Evolutionary conservation across 306 rosid genomes (phyloP).

Genomic region (Cicer judaicum): DNA sequence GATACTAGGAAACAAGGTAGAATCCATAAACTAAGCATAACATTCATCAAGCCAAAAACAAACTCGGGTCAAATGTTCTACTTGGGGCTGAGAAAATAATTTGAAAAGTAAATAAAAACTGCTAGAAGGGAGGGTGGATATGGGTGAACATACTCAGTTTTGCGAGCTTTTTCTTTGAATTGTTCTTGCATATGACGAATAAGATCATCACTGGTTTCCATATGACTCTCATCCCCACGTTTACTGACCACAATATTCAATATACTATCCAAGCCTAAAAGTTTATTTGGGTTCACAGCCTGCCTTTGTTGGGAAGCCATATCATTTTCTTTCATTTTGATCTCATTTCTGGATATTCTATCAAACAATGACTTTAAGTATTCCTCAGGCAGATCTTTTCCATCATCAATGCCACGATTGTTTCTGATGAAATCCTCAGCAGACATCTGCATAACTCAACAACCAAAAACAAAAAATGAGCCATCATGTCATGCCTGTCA

Average conservation of each 20-base stretch:
- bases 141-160: slow-evolving; percentile 79
- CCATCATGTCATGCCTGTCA: slow-evolving; percentile 38
- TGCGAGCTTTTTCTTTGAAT: slow-evolving; percentile 96
- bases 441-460: slow-evolving; percentile 83
- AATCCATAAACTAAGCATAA: slow-evolving; percentile 37
- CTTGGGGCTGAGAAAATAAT: slow-evolving; percentile 22
- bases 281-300: slow-evolving; percentile 74
- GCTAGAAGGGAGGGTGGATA: slow-evolving; percentile 21
- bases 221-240: slow-evolving; percentile 66
- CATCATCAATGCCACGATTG: slow-evolving; percentile 99
- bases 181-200: slow-evolving; percentile 97
- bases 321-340: slow-evolving; percentile 93
- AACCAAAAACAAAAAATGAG: slow-evolving; percentile 39
- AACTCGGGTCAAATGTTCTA: slow-evolving; percentile 16
- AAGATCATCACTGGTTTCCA: slow-evolving; percentile 96
- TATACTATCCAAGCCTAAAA: slow-evolving; percentile 89
- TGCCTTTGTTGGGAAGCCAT: slow-evolving; percentile 81
- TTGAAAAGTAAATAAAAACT: slow-evolving; percentile 36
- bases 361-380: slow-evolving; percentile 86
- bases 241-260: slow-evolving; percentile 90
- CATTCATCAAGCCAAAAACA: slow-evolving; percentile 33
- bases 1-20: slow-evolving; percentile 24
- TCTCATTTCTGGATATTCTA: slow-evolving; percentile 89
- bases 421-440: slow-evolving; percentile 97
- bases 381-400: slow-evolving; percentile 93